These are phyloP conservation scores for Zostera marina DNA, from an alignment of 116 monocot species.

Conservation along the genomic window DNA sequence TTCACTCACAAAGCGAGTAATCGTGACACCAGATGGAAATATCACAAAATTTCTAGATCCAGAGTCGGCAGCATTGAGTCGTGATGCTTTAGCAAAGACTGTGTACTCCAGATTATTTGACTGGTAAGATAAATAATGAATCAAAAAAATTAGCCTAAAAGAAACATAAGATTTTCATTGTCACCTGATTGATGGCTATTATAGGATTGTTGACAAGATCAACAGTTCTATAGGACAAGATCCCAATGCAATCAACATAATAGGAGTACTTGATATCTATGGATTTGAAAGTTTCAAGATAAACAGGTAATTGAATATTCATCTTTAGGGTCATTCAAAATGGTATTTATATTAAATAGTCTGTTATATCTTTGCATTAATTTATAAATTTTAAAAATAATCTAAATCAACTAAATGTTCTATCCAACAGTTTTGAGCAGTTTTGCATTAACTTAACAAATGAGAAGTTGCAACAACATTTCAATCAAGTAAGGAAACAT, in stretches of 20 bases:
- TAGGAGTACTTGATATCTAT: conserved; percentile 99
- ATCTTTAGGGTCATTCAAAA: not conserved
- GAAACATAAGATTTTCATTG: not conserved
- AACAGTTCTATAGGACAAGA: conserved; percentile 96
- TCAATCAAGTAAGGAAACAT: conserved; percentile 67
- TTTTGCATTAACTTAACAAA: conserved; percentile 94
- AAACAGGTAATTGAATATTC: conserved; percentile 51
- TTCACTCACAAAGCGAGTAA: conserved; percentile 71
- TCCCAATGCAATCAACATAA: conserved; percentile 55
- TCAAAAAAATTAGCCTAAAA: not conserved
- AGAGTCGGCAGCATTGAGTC: conserved; percentile 59
- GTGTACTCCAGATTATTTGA: conserved; percentile 90
- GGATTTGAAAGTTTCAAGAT: conserved; percentile 98
- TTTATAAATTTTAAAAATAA: not conserved
- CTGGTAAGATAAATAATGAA: conserved; percentile 39
- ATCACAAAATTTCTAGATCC: conserved; percentile 94
- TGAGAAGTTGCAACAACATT: conserved; percentile 98
- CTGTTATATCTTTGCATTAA: not conserved
- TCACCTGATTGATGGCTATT: not conserved
- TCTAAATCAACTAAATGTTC: not conserved
- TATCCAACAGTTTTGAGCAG: conserved; percentile 75
- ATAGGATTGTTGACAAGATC: conserved; percentile 95
- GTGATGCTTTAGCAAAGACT: conserved; percentile 93
- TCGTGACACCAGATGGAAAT: conserved; percentile 94
- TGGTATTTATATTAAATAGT: not conserved